Percentiles rank a stretch among this genome's conserved stretches.
These are phyloP conservation scores for Rhododendron ovatum DNA, from an alignment of 148 eudicot genomes.

Conservation along the genomic window DNA sequence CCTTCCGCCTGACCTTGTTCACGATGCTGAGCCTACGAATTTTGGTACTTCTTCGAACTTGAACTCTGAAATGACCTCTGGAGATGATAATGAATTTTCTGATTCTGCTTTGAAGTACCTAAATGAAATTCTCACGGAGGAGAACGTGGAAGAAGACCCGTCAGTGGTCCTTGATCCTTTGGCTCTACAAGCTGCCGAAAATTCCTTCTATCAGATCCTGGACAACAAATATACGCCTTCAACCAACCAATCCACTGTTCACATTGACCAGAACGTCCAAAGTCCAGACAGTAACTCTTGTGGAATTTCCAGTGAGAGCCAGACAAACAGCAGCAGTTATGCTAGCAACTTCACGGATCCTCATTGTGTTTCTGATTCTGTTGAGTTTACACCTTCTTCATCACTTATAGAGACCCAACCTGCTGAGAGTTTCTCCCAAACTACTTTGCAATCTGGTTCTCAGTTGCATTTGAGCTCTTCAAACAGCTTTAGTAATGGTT, in stretches of 20 bases:
- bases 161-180: constrained; percentile 29
- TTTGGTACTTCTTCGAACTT: not conserved
- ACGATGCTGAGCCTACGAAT: not conserved
- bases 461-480: not conserved
- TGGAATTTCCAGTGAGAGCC: constrained; percentile 3
- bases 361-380: not conserved
- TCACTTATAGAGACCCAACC: not conserved
- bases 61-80: not conserved
- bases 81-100: constrained; percentile 34
- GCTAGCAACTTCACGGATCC: not conserved
- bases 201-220: constrained; percentile 46
- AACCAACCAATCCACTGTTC: not conserved
- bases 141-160: constrained; percentile 32
- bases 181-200: constrained; percentile 50
- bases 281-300: constrained; percentile 20
- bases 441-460: constrained; percentile 18
- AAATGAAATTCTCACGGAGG: constrained; percentile 57
- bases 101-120: constrained; percentile 42
- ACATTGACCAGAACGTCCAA: constrained; percentile 8
- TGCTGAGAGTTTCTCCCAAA: not conserved
- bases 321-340: constrained; percentile 11
- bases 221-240: constrained; percentile 19
- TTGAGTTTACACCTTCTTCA: not conserved
- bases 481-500: constrained; percentile 5
- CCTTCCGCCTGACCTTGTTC: not conserved